Percentiles rank a stretch among this genome's conserved stretches.
Evolutionary conservation across 192 early-diverging fungal genomes (phyloP).

Genomic region (Entomortierella chlamydospora): DNA sequence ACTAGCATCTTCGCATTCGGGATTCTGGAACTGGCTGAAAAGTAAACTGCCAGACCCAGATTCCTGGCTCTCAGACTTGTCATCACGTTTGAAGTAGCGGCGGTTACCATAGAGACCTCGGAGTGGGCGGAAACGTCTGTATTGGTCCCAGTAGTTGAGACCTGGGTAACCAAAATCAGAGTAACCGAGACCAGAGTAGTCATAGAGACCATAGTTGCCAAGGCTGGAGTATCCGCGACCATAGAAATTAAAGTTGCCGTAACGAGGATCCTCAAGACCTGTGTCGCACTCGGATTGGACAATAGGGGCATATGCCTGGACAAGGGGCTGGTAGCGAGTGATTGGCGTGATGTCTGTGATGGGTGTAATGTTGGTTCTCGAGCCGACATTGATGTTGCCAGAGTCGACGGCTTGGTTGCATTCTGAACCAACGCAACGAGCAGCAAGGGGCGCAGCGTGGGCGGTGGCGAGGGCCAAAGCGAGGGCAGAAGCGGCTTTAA

Average conservation of each 20-base stretch:
- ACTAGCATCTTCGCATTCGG: not conserved
- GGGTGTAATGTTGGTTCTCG: conserved; percentile 25
- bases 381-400: conserved; percentile 16
- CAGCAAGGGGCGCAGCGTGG: conserved; percentile 26
- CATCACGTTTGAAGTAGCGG: conserved; percentile 5
- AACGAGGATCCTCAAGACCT: not conserved
- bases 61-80: not conserved
- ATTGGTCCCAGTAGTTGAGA: not conserved
- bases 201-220: conserved; percentile 1
- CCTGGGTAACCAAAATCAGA: not conserved
- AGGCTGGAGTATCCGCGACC: not conserved
- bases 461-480: conserved; percentile 9
- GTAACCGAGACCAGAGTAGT: not conserved
- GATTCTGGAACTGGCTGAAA: conserved; percentile 43
- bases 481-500: conserved; percentile 23
- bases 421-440: conserved; percentile 8
- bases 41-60: conserved; percentile 14
- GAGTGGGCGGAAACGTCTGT: not conserved
- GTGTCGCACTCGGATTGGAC: conserved; percentile 32
- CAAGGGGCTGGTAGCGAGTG: conserved; percentile 48
- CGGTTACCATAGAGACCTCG: conserved; percentile 7
- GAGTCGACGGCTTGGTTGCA: conserved; percentile 27
- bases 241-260: too few species aligned
- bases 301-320: conserved; percentile 21
- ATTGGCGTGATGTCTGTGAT: conserved; percentile 33